These are phyloP conservation scores for Tulasnella sp. DNA, from an alignment of 768 basidiomycete genomes.

Conservation along the genomic window DNA sequence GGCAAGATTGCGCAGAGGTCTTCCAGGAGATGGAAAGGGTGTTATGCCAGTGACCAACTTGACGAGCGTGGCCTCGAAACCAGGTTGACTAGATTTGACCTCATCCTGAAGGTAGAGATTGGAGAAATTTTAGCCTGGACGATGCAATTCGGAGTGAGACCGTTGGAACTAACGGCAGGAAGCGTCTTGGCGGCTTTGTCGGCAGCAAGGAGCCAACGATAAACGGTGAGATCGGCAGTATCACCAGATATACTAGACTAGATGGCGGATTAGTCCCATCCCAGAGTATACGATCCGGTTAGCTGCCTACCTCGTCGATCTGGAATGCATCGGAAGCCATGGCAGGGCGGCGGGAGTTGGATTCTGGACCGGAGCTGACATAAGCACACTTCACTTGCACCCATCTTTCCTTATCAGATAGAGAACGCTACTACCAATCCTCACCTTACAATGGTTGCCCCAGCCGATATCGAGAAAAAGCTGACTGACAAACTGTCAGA, in stretches of 20 bases:
- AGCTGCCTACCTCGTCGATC: no score
- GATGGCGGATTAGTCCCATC: no score
- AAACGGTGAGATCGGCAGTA: conserved; percentile 70
- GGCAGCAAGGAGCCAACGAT: conserved; percentile 67
- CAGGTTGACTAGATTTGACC: conserved; percentile 52
- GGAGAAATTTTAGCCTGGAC: background rate
- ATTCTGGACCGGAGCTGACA: no score
- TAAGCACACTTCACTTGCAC: no score
- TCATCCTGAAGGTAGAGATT: conserved; percentile 39
- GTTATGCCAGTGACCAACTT: conserved; percentile 56
- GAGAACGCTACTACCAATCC: no score
- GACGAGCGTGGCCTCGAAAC: conserved; percentile 52
- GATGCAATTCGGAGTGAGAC: background rate
- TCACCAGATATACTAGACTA: conserved; percentile 63
- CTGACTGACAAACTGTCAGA: no score
- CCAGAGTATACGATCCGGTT: no score
- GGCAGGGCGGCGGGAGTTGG: no score
- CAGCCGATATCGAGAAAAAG: no score
- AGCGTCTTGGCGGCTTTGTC: conserved; percentile 47
- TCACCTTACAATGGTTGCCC: no score
- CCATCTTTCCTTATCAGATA: no score
- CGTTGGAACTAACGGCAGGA: conserved; percentile 38
- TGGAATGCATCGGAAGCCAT: no score
- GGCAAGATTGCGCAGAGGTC: conserved; percentile 69
- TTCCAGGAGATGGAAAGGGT: conserved; percentile 73